Conservation (phyloP, 2,329 filamentous ascomycete species). For the Ophiosphaerella herpotricha region DNA sequence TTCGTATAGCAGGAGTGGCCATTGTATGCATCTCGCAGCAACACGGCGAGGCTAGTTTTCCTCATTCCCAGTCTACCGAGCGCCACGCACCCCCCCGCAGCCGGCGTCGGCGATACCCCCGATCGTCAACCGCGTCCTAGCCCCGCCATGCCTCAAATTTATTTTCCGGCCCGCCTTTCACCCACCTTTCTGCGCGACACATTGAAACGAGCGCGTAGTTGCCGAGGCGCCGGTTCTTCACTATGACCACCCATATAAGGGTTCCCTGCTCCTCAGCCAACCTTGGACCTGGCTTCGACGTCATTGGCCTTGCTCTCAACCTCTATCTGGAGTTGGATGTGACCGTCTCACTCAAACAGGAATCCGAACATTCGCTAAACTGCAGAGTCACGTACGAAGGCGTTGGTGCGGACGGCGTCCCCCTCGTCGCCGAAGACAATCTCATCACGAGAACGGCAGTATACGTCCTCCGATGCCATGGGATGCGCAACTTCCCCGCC, state of each 20-base stretch:
- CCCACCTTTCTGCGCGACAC: constrained; percentile 10
- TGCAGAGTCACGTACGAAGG: constrained; percentile 92
- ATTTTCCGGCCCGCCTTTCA: not conserved
- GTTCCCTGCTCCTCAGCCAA: constrained; percentile 96
- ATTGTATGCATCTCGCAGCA: no score
- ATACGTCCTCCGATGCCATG: constrained; percentile 92
- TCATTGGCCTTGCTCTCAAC: constrained; percentile 91
- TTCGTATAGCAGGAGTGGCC: no score
- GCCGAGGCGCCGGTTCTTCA: constrained; percentile 13
- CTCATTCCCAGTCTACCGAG: no score
- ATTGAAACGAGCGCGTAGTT: constrained; percentile 7
- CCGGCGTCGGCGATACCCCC: not conserved
- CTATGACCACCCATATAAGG: constrained; percentile 64
- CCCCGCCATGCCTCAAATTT: constrained; percentile 6
- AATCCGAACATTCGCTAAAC: constrained; percentile 69
- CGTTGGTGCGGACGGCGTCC: constrained; percentile 76
- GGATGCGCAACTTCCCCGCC: constrained; percentile 78
- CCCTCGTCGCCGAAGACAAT: constrained; percentile 82
- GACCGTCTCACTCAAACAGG: constrained; percentile 64
- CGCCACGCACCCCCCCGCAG: not conserved
- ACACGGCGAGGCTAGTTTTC: no score
- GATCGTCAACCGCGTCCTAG: not conserved
- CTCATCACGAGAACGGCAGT: constrained; percentile 92
- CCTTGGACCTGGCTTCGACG: constrained; percentile 95
- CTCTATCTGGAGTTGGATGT: constrained; percentile 91